Base-by-base conservation (phyloP, 257 asterid genomes). In the Solanum lycopersicoides region DNA sequence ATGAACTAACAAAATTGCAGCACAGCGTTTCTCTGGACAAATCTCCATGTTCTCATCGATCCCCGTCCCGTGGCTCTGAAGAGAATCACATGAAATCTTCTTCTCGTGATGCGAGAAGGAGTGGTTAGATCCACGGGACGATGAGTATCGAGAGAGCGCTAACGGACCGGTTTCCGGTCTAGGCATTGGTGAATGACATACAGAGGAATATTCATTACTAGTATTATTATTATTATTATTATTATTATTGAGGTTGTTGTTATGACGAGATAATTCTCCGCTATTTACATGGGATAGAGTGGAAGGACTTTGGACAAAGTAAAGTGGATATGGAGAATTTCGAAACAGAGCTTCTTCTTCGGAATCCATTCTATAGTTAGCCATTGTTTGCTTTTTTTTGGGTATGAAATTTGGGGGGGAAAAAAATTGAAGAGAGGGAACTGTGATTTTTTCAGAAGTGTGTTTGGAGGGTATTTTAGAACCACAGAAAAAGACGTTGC, bases 291-390 rank as follows among this genome's bases (percentile, higher is more conserved):
- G 92, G 59, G 95, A 92, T 60, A 89, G 23, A 63, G 92, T 89
- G 2, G 96, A 92, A 3, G 98, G 98, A 92, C 98, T 94, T 28
- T 93, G 96, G 10, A 94, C 97, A 72, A 91, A 95, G 92, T 94
- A 95, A 9, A 91, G 74, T 3, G 95, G 87, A 77, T 91, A 93
- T 9, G 94, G 93, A 88, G 90, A 93, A 60, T 94, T 87, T 7
- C 93, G 93, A 89, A 91, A 94, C 39, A 93, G 75, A 0, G 98
- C 93, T 90, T 95, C 98, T 37, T 93, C 98, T 82, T 93, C 98
- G 25, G 88, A 89, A 4, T 94, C 95, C 86, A 21, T 90, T 88
- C 91, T 90, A 85, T 88, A 72, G 80, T 86, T 88, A 14, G 89
- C 59, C 98, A 91, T 91, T 21, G 53, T 77, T 28, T 32, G 34